Conservation (phyloP, 208 protist species). For the Tritrichomonas musculus region DNA sequence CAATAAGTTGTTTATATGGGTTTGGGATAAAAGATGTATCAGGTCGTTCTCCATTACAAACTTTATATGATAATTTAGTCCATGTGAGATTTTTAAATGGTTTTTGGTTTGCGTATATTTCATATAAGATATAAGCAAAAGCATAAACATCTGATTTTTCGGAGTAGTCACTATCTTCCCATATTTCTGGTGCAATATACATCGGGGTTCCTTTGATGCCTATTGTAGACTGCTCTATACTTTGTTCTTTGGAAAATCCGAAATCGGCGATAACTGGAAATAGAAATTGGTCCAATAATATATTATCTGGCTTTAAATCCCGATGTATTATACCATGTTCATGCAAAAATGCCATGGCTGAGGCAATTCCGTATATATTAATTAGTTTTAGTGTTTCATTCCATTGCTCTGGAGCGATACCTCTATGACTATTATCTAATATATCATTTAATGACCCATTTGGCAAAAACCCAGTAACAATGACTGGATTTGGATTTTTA, state of each 20-base stretch:
- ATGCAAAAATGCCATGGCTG: background rate
- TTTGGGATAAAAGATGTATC: no score
- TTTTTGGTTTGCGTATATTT: conserved; percentile 43
- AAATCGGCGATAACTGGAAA: conserved; percentile 56
- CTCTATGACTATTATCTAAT: background rate
- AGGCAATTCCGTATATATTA: background rate
- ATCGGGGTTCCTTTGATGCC: conserved; percentile 56
- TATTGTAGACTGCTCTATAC: no score
- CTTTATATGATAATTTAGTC: no score
- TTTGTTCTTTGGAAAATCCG: conserved; percentile 44
- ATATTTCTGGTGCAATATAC: conserved; percentile 54
- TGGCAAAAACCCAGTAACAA: background rate
- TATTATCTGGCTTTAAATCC: conserved; percentile 53
- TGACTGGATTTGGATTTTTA: no score
- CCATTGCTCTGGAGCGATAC: background rate
- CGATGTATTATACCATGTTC: background rate
- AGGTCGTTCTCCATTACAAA: no score
- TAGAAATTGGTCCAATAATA: conserved; percentile 43
- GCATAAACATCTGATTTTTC: conserved; percentile 55
- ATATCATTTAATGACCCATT: conserved; percentile 37
- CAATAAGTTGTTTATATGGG: no score
- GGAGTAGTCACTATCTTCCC: conserved; percentile 35
- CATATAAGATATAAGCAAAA: conserved; percentile 55
- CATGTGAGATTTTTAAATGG: conserved; percentile 42
- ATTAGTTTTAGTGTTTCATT: background rate